phyloP scores from a whole-genome alignment of 768 basidiomycete genomes.

The Phallus indusiatus region DNA sequence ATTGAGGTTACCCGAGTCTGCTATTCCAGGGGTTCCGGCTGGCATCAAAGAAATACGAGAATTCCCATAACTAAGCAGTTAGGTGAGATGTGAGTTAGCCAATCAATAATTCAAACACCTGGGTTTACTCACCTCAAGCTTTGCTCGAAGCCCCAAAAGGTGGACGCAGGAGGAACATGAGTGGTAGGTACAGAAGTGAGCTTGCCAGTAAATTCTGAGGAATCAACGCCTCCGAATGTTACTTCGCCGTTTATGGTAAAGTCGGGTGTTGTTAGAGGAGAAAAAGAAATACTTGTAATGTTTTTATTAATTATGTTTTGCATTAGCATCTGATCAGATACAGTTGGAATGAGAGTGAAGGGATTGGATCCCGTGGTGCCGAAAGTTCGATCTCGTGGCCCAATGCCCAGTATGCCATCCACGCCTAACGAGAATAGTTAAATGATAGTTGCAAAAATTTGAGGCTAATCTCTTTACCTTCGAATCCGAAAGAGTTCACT shows the following conservation, averaged over 20 bases:
- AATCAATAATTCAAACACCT: constrained; percentile 24
- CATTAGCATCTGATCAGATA: no score
- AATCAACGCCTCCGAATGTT: constrained; percentile 44
- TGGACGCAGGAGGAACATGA: constrained; percentile 32
- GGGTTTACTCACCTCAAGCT: constrained; percentile 16
- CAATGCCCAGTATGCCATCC: no score
- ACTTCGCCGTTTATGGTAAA: constrained; percentile 41
- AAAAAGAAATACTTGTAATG: constrained; percentile 43
- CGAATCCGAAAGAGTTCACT: no score
- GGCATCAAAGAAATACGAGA: constrained; percentile 14
- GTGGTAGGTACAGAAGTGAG: constrained; percentile 34
- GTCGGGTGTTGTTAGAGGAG: constrained; percentile 31
- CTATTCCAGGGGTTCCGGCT: constrained; percentile 43
- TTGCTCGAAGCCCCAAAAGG: constrained; percentile 41
- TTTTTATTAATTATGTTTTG: constrained; percentile 12
- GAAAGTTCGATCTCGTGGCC: no score
- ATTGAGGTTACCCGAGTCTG: constrained; percentile 37
- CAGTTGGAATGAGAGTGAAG: no score
- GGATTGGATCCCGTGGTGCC: no score
- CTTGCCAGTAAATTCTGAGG: constrained; percentile 29
- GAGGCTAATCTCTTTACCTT: no score
- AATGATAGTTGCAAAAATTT: no score
- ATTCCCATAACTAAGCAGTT: background rate
- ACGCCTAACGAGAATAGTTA: no score
- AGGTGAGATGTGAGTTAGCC: background rate